Evolutionary conservation across 2,329 filamentous ascomycete genomes (phyloP).

Genomic region (Penicillium sp.): DNA sequence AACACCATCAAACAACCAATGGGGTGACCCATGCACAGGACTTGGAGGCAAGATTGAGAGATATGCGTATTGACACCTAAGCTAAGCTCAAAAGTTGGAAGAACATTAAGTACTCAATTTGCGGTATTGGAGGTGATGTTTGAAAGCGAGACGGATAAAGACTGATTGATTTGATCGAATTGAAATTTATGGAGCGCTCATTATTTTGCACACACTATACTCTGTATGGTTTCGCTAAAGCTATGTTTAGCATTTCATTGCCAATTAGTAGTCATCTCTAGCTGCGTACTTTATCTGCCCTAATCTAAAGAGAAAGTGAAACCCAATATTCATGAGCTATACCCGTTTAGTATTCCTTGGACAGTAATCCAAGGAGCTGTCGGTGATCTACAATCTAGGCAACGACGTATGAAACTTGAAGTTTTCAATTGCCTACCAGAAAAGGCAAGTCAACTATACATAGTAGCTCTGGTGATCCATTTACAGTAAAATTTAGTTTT

Average conservation of each 20-base stretch:
- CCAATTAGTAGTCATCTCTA: not conserved
- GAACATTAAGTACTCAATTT: not conserved
- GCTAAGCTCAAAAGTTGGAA: no score
- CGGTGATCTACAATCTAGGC: not conserved
- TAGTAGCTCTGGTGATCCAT: not conserved
- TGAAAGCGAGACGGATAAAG: not conserved
- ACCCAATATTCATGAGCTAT: not conserved
- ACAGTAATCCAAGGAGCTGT: not conserved
- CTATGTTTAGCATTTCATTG: not conserved
- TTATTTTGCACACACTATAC: not conserved
- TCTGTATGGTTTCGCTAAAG: not conserved
- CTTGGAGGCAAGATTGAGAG: constrained; percentile 1
- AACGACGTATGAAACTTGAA: not conserved
- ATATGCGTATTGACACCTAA: not conserved
- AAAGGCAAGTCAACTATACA: not conserved
- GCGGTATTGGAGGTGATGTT: not conserved
- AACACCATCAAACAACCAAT: not conserved
- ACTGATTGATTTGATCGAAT: not conserved
- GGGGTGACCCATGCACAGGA: constrained; percentile 1
- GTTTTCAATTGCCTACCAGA: not conserved
- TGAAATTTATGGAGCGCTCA: not conserved
- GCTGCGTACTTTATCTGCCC: not conserved
- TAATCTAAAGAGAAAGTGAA: not conserved
- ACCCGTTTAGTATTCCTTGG: not conserved
- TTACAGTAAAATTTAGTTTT: not conserved